A percentile compares a stretch with the other conserved stretches of the same genome.
Evolutionary conservation across 164 flowering plant species (phyloP).

Genomic region (Magnolia sinica): DNA sequence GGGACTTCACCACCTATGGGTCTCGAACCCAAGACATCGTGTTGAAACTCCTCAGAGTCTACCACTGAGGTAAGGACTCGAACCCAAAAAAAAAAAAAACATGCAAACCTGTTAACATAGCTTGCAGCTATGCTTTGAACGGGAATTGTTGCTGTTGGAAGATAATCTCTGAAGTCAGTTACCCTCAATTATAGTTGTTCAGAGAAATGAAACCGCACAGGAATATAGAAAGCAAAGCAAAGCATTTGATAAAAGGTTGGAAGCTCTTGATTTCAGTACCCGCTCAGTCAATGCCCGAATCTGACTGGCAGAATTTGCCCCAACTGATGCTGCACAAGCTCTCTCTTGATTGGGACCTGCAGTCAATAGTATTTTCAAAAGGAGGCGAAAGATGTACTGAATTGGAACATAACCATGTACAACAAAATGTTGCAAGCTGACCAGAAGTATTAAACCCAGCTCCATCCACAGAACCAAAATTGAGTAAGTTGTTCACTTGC

Average conservation of each 20-base stretch:
- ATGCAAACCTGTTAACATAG: too few relatives aligned
- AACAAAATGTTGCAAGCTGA: slow-evolving; percentile 19
- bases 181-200: background rate
- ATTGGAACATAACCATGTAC: background rate
- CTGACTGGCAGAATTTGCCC: slow-evolving; percentile 32
- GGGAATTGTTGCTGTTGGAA: background rate
- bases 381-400: background rate
- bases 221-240: background rate
- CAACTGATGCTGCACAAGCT: slow-evolving; percentile 22
- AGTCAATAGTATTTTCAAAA: slow-evolving; percentile 5
- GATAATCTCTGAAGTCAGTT: background rate
- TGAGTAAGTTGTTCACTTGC: slow-evolving; percentile 48
- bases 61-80: too few relatives aligned
- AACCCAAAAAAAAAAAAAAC: background rate
- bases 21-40: too few relatives aligned
- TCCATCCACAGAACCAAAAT: slow-evolving; percentile 30
- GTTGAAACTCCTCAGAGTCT: too few relatives aligned
- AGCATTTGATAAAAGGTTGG: background rate
- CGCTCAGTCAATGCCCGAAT: slow-evolving; percentile 53
- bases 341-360: slow-evolving; percentile 49
- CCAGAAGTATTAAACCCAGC: slow-evolving; percentile 31
- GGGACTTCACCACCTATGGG: too few relatives aligned
- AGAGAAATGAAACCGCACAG: background rate
- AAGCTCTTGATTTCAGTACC: slow-evolving; percentile 30
- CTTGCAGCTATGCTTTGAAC: background rate